Evolutionary conservation across 1,284 basidiomycete species (phyloP).

Genomic region (Rhodotorula sp.): DNA sequence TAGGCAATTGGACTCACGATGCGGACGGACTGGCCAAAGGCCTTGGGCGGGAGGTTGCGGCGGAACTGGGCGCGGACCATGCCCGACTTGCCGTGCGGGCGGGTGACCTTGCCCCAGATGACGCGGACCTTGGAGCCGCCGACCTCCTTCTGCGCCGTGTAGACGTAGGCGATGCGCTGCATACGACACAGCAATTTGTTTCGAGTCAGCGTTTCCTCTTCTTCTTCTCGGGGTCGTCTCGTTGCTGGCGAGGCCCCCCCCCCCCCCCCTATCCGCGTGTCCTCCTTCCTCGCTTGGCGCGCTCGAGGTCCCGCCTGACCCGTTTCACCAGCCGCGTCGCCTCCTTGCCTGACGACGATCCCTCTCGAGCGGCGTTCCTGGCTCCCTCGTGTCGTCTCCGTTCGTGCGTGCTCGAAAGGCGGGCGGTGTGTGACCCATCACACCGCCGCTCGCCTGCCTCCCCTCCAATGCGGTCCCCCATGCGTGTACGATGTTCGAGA

Average conservation of each 20-base stretch:
- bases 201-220: neutral
- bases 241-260: neutral
- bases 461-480: neutral
- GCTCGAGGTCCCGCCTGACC: no score
- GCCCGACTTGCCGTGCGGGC: conserved; percentile 90
- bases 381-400: no score
- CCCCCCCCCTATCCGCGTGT: no score
- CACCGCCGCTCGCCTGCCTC: no score
- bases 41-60: conserved; percentile 88
- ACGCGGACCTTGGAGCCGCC: conserved; percentile 53
- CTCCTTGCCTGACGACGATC: no score
- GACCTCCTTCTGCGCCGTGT: conserved; percentile 55
- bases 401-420: no score
- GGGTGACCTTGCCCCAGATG: conserved; percentile 69
- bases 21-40: conserved; percentile 92
- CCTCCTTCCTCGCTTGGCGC: no score
- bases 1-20: conserved; percentile 63
- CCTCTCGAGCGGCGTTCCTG: no score
- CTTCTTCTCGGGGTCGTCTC: no score
- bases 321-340: no score
- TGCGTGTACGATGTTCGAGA: neutral
- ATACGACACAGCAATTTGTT: neutral
- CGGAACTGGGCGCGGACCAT: conserved; percentile 96
- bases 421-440: no score
- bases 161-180: conserved; percentile 95